Base-by-base conservation (phyloP, 306 rosid species). In the Cucumis sativus region DNA sequence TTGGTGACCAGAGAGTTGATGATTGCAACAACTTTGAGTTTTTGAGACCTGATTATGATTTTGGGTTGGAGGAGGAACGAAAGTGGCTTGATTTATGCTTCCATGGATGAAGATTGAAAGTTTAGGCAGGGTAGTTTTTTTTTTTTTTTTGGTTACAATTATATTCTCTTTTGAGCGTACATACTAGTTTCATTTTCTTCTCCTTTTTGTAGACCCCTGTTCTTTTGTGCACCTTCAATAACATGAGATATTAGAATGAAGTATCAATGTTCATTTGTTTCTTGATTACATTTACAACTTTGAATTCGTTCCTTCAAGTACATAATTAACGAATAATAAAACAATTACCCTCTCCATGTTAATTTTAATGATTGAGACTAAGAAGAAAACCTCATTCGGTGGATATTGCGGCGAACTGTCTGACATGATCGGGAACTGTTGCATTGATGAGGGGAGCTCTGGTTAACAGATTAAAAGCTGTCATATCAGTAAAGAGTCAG, bases 31-130 rank as follows among this genome's bases (percentile, higher is more conserved):
- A 84, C 75, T 84, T 86, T 37, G 89, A 88, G 64, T 81, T 84
- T 81, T 80, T 84, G 74, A 83, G 64, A 39, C 88, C 90, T 13
- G 88, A 85, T 82, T 95, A 89, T 83, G 89, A 89, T 79, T 86
- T 83, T 30, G 90, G 91, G 59, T 85, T 80, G 51, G 74, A 65
- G 30, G 96, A 95, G 82, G 97, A 90, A 82, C 76, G 83, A 41
- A 81, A 75, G 74, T 84, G 82, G 64, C 90, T 87, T 71, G 84
- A 86, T 83, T 17, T 77, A 33, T 88, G 89, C 76, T 86, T 81
- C 81, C 83, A 87, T 17, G 64, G 37, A 68, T 68, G 52, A 68
- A 68, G 55, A 41, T 67, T n/a, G 52, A 10, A 10, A 68, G 74
- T 12, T 66, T 68, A 68, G 74, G 37, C 35, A 69, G 43, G n/a